Percentiles rank a stretch among this genome's conserved stretches.
phyloP scores from a whole-genome alignment of 2,329 filamentous ascomycete genomes.

The Tolypocladium capitatum region DNA sequence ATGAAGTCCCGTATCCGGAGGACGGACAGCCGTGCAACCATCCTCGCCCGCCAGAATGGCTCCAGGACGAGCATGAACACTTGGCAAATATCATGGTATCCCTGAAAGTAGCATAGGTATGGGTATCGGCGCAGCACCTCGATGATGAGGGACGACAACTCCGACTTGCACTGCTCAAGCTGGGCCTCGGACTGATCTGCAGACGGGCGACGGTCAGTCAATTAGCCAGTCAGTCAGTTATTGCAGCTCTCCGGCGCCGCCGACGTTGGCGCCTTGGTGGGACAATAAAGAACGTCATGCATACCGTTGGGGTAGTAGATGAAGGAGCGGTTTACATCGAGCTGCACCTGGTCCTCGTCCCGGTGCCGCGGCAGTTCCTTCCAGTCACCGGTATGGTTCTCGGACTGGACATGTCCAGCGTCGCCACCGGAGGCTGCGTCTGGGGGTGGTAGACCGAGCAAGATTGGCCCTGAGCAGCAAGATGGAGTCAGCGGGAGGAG shows the following conservation, averaged over 20 bases:
- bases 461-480: constrained; percentile 42
- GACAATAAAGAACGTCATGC: background rate
- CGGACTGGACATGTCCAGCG: background rate
- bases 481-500: constrained; percentile 5
- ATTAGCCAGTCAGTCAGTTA: background rate
- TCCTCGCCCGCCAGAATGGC: constrained; percentile 40
- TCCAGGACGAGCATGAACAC: constrained; percentile 81
- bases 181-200: constrained; percentile 56
- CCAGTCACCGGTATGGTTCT: constrained; percentile 29
- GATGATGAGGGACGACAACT: constrained; percentile 70
- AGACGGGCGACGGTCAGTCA: background rate
- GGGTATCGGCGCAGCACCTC: constrained; percentile 69
- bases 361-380: constrained; percentile 55
- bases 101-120: constrained; percentile 89
- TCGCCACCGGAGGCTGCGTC: constrained; percentile 4
- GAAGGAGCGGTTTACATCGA: constrained; percentile 94
- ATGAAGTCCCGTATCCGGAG: constrained; percentile 95
- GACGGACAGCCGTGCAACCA: constrained; percentile 70
- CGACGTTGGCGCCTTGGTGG: background rate
- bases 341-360: constrained; percentile 81
- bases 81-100: constrained; percentile 96
- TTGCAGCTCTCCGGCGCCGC: background rate
- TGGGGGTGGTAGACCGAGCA: constrained; percentile 30
- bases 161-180: constrained; percentile 55
- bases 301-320: constrained; percentile 83